phyloP scores from a whole-genome alignment of 1,284 basidiomycete genomes.

The Cryptococcus wingfieldii region DNA sequence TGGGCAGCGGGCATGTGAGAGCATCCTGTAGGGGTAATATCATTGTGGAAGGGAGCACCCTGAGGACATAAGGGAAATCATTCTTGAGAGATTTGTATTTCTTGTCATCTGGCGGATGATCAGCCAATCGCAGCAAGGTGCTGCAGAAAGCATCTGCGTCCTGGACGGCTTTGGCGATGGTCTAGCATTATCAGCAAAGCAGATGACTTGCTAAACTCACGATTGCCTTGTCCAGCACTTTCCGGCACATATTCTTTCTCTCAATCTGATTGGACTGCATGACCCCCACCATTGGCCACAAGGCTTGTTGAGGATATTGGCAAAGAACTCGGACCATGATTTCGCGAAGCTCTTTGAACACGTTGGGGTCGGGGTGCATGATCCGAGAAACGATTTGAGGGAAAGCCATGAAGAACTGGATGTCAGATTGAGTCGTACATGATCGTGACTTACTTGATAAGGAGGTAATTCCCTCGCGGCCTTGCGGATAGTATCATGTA shows the following conservation, averaged over 20 bases:
- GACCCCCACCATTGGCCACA: conserved; percentile 90
- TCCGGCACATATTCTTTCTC: conserved; percentile 52
- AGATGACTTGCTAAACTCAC: conserved; percentile 14
- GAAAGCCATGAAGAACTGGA: conserved; percentile 90
- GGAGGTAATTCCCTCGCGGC: conserved; percentile 61
- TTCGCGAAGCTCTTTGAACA: conserved; percentile 62
- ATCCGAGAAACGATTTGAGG: conserved; percentile 96
- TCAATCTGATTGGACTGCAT: conserved; percentile 73
- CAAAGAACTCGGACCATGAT: conserved; percentile 72
- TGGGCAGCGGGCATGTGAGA: conserved; percentile 80
- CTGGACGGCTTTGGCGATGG: conserved; percentile 19
- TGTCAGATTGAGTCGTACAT: neutral
- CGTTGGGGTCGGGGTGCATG: conserved; percentile 68
- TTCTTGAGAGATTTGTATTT: conserved; percentile 27
- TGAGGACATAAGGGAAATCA: conserved; percentile 60
- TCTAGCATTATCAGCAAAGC: neutral
- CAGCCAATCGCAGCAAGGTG: conserved; percentile 35
- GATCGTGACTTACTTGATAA: conserved; percentile 61
- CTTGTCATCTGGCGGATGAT: conserved; percentile 41
- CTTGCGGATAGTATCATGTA: conserved; percentile 59
- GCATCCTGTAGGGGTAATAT: conserved; percentile 92
- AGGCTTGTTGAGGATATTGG: conserved; percentile 82
- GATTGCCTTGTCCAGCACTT: conserved; percentile 36
- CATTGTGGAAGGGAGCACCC: conserved; percentile 61
- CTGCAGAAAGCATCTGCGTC: conserved; percentile 36